Evolutionary conservation across 805 yeast species (phyloP).

Genomic region (Barnettozyma sucrosica): DNA sequence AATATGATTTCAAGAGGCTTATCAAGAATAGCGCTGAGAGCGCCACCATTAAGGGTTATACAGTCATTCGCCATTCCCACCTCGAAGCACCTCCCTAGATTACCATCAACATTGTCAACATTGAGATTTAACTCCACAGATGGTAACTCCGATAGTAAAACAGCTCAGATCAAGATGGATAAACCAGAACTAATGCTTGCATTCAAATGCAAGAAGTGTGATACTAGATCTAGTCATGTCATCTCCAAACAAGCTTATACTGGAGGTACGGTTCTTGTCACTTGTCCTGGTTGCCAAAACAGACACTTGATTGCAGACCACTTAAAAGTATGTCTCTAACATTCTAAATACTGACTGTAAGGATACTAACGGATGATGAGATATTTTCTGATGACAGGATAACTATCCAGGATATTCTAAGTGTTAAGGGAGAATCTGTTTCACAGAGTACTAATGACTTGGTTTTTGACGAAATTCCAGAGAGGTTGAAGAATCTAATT

Average conservation of each 20-base stretch:
- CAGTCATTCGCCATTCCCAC: neutral
- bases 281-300: conserved; percentile 86
- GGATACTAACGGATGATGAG: conserved; percentile 22
- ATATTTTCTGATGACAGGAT: conserved; percentile 75
- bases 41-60: neutral
- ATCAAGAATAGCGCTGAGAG: neutral
- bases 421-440: conserved; percentile 70
- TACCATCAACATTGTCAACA: neutral
- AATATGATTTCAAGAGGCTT: conserved; percentile 1
- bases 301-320: conserved; percentile 92
- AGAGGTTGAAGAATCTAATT: conserved; percentile 40
- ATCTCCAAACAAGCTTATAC: conserved; percentile 90
- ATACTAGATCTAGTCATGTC: conserved; percentile 78
- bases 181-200: conserved; percentile 82
- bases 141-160: conserved; percentile 1
- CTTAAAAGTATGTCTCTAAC: conserved; percentile 39
- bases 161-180: conserved; percentile 46
- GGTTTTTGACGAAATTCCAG: conserved; percentile 64
- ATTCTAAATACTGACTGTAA: neutral
- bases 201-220: conserved; percentile 87
- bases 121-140: conserved; percentile 16
- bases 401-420: conserved; percentile 74
- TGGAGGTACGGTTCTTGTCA: conserved; percentile 78
- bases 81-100: neutral
- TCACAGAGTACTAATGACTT: conserved; percentile 61